A percentile compares a stretch with the other conserved stretches of the same genome.
Evolutionary conservation across 2,329 filamentous ascomycete genomes (phyloP).

Genomic region (Venturia asperata): DNA sequence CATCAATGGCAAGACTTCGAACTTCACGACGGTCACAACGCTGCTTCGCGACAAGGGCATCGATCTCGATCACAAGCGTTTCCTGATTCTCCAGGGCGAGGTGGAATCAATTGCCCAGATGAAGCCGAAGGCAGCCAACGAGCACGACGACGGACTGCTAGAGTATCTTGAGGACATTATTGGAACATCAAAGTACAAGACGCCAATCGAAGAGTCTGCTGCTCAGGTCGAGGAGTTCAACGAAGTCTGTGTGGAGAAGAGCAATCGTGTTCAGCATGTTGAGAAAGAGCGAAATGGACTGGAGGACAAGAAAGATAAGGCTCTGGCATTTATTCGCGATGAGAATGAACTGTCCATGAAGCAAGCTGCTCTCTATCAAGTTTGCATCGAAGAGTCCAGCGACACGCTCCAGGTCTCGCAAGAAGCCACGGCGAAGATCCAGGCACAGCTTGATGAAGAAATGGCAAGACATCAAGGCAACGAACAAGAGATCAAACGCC

Average conservation of each 20-base stretch:
- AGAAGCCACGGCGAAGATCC: conserved; percentile 86
- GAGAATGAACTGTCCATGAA: conserved; percentile 90
- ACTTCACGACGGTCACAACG: conserved; percentile 84
- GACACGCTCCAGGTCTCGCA: conserved; percentile 84
- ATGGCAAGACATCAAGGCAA: conserved; percentile 86
- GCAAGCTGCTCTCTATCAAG: conserved; percentile 85
- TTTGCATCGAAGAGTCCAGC: conserved; percentile 80
- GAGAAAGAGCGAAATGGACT: conserved; percentile 92
- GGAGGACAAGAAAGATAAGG: conserved; percentile 95
- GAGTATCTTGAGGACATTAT: conserved; percentile 99
- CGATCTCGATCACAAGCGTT: conserved; percentile 95
- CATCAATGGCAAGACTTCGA: conserved; percentile 83
- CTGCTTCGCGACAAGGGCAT: conserved; percentile 82
- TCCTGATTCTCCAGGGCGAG: conserved; percentile 93
- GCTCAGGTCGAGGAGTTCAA: conserved; percentile 86
- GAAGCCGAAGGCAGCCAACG: conserved; percentile 91
- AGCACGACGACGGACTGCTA: conserved; percentile 91
- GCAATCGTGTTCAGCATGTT: conserved; percentile 88
- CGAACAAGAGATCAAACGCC: conserved; percentile 80
- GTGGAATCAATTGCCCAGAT: conserved; percentile 99
- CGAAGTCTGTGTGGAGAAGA: conserved; percentile 92
- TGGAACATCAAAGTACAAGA: conserved; percentile 96
- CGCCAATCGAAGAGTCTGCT: conserved; percentile 89
- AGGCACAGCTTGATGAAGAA: conserved; percentile 77
- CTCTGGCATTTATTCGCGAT: conserved; percentile 77